Evolutionary conservation across 2,329 filamentous ascomycete genomes (phyloP), one percentile per base, ranked within the genome.

Genomic region (Aschersonia sp.): DNA sequence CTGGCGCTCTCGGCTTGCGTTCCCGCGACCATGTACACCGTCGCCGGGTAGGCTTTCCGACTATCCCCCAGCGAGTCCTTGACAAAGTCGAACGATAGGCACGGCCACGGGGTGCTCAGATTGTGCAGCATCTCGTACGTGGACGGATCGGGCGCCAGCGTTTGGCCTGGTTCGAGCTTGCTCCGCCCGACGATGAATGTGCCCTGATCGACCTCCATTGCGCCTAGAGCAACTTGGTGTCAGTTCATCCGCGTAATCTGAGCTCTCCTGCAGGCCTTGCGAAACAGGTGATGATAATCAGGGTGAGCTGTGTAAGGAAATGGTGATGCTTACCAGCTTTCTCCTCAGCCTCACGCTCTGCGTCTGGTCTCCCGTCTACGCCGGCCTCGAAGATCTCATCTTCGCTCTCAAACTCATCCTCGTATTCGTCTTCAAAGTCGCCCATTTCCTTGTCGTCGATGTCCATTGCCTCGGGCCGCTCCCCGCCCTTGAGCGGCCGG

Each of bases 121-220:
- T 81, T 87, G 72, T 98, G 92, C 50, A 98, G 79, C 88, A 98
- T 94, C 63, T 96, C 85, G 70, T 98, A 98, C 5, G 90, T 90
- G n/a, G 85, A 87, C 50, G 86, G 75, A 66, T 98, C 92, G 11
- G 92, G 90, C 4, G 88, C 81, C 49, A 98, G 76, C 5, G 87
- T 89, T 71, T 97, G 88, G 57, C 88, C 90, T 10, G 87, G 82
- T 54, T 87, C 87, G 53, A 97, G 77, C 69, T 92, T 90, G 64
- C 88, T 87, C 59, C 92, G 80, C 53, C 92, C 92, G 55, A 94
- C 88, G 58, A 98, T 96, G 67, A 97, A 98, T 41, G 88, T 94
- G 63, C 85, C 83, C 60, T 90, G 85, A 67, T 97, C 90, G 46
- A 96, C 79, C 42, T 96, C 86, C 89, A 96, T 97, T 45, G 82